These are phyloP conservation scores for Hypomontagnella submonticulosa DNA, from an alignment of 495 filamentous ascomycete species.

Conservation along the genomic window DNA sequence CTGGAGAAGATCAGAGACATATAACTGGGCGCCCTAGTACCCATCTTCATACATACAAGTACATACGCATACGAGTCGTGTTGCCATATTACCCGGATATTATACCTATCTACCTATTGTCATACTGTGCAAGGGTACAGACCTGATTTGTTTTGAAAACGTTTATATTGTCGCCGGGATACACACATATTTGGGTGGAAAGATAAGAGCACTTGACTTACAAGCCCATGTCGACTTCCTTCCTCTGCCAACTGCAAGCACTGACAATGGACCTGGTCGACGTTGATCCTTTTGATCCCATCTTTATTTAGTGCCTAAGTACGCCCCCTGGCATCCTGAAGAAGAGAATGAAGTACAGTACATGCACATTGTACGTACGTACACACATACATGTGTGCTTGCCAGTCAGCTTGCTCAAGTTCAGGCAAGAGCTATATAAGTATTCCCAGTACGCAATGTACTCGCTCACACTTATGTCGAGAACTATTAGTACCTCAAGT, in stretches of 20 bases:
- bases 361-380: conserved; percentile 3
- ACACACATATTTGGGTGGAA: not conserved
- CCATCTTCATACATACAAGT: conserved; percentile 2
- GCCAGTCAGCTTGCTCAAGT: too few relatives aligned
- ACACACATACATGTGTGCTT: not conserved
- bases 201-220: not conserved
- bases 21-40: not conserved
- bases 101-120: not conserved
- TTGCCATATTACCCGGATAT: conserved; percentile 14
- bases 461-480: too few relatives aligned
- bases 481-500: too few relatives aligned
- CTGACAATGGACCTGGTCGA: conserved; percentile 2
- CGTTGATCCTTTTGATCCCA: conserved; percentile 23
- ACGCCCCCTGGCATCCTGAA: not conserved
- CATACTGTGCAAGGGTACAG: too few relatives aligned
- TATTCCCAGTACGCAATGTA: too few relatives aligned
- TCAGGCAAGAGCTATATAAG: too few relatives aligned
- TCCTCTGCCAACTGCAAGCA: conserved; percentile 8
- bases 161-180: too few relatives aligned
- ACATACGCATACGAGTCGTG: not conserved
- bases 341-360: conserved; percentile 5
- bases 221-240: conserved; percentile 8
- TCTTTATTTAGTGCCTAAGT: not conserved
- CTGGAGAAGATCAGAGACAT: not conserved
- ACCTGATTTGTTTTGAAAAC: too few relatives aligned